Evolutionary conservation across 2,329 filamentous ascomycete genomes (phyloP).

Genomic region (Fusarium vanettenii): DNA sequence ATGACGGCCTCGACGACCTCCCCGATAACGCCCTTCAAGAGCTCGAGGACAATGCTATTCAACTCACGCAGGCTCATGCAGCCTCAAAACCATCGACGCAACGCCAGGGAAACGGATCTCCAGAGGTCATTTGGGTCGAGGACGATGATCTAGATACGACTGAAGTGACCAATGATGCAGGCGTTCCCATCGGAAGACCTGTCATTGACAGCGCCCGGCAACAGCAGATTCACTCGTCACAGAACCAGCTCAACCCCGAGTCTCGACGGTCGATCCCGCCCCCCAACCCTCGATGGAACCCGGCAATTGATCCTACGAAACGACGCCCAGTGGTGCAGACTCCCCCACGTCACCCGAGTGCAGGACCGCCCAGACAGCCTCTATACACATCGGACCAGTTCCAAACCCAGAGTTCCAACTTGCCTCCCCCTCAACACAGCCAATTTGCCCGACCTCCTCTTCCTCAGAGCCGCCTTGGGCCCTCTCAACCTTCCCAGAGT

Average conservation of each 20-base stretch:
- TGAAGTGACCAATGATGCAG: conserved; percentile 64
- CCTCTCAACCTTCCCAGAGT: conserved; percentile 43
- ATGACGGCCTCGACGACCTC: conserved; percentile 72
- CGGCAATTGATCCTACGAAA: conserved; percentile 43
- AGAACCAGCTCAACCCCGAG: conserved; percentile 29
- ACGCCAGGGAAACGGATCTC: conserved; percentile 41
- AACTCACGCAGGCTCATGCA: conserved; percentile 62
- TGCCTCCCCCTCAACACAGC: conserved; percentile 50
- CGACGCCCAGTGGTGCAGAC: conserved; percentile 27
- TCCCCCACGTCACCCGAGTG: conserved; percentile 24
- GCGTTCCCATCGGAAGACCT: conserved; percentile 52
- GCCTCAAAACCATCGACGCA: conserved; percentile 39
- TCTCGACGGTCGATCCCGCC: conserved; percentile 46
- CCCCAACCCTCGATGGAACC: conserved; percentile 55
- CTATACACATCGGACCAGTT: conserved; percentile 47
- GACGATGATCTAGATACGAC: conserved; percentile 70
- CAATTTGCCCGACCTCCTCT: conserved; percentile 55
- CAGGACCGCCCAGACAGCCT: conserved; percentile 32
- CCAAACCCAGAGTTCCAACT: conserved; percentile 44
- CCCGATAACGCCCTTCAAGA: conserved; percentile 68
- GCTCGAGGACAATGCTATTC: conserved; percentile 73
- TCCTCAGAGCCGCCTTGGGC: conserved; percentile 37
- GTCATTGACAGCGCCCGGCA: conserved; percentile 52
- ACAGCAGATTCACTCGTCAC: conserved; percentile 45
- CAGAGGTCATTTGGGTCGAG: conserved; percentile 60